Base-by-base conservation (phyloP, 2,329 filamentous ascomycete species). In the Colletotrichum truncatum region DNA sequence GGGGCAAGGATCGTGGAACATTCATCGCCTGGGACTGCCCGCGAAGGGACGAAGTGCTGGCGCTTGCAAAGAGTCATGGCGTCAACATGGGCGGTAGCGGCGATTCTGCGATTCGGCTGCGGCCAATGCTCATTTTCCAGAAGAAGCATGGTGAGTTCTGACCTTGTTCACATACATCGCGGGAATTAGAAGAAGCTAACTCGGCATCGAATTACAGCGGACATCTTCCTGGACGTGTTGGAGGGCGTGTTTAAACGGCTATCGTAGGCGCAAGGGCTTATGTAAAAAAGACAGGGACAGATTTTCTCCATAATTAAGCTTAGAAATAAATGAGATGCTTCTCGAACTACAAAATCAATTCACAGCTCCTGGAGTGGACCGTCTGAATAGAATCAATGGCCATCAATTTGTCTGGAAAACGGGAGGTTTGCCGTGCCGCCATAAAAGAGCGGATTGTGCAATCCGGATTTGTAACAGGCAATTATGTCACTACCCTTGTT, bases 41-140 rank as follows among this genome's bases (percentile, higher is more conserved):
- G 59, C 84, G 88, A 72, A 85, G 94, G 64, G 93, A 97, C 75
- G 87, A 91, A 75, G 91, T 97, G 80, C 79, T 97, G 68, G 87
- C 81, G 77, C 90, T 87, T 81, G 93, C 91, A 68, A 97, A 97
- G 89, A 82, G 79, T 6, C 83, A 93, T 28, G 94, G 94, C 67
- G 81, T 97, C 76, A 97, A 97, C 81, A 92, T 97, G 75, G 94
- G 94, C 67, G 94, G 94, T 54, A 91, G 89, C 71, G 94, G 94
- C 12, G 85, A 86, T 73, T 83, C 74, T 57, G 93, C 94, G 25
- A 91, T 98, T 11, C 84, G 94, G 53, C 81, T 98, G 75, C 84
- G 94, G 72, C 94, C 94, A 41, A 97, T 97, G 94, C 81, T 98
- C 72, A 90, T 94, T 73, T 96, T 98, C 84, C 92, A 97, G 87